A percentile compares a stretch with the other conserved stretches of the same genome.
Conservation (phyloP, 768 basidiomycete genomes). For the Sistotremastrum suecicum region DNA sequence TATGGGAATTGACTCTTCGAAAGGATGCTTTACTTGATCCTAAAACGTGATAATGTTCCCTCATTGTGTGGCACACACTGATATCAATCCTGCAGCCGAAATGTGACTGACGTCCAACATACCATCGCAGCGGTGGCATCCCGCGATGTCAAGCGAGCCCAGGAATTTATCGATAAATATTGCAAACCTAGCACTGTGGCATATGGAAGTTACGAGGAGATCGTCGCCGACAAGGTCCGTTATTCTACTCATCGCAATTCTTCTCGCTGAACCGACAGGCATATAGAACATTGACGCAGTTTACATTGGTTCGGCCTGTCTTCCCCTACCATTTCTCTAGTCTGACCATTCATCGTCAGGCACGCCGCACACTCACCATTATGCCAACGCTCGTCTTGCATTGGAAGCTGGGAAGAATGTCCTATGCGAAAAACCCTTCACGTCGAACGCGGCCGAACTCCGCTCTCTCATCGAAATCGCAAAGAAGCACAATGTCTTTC, state of each 20-base stretch:
- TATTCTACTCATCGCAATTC: neutral
- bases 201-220: conserved; percentile 60
- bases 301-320: conserved; percentile 42
- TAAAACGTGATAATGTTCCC: conserved; percentile 35
- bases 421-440: conserved; percentile 83
- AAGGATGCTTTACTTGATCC: conserved; percentile 72
- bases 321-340: no score
- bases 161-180: conserved; percentile 46
- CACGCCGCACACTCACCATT: conserved; percentile 78
- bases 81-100: conserved; percentile 30
- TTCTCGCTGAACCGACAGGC: neutral
- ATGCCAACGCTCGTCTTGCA: conserved; percentile 59
- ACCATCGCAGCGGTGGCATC: conserved; percentile 68
- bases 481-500: conserved; percentile 65
- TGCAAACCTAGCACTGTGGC: conserved; percentile 40
- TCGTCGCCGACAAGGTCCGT: conserved; percentile 54
- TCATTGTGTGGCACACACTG: neutral
- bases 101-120: conserved; percentile 50
- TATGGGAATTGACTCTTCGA: neutral
- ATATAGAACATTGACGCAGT: conserved; percentile 55
- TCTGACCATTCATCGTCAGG: conserved; percentile 24
- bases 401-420: conserved; percentile 74
- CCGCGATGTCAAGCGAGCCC: conserved; percentile 51
- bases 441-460: conserved; percentile 61
- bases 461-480: conserved; percentile 61